Conservation (phyloP, 2,329 filamentous ascomycete species). For the Paramyrothecium roridum region DNA sequence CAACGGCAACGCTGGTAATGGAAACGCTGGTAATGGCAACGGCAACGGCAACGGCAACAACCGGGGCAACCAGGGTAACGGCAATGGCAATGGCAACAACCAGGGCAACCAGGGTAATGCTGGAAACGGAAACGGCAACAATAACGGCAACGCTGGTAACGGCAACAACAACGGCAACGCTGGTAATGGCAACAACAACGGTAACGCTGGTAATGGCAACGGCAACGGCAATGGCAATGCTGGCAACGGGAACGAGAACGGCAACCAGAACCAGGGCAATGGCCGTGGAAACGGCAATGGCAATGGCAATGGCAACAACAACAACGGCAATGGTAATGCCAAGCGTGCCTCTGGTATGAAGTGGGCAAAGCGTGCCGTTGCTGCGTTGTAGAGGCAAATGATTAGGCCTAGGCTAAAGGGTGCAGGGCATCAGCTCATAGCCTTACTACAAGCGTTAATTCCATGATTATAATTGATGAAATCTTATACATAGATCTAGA, state of each 20-base stretch:
- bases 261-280: background rate
- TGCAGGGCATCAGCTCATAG: background rate
- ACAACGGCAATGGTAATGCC: background rate
- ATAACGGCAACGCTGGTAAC: conserved; percentile 6
- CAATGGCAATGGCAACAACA: conserved; percentile 6
- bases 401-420: background rate
- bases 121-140: background rate
- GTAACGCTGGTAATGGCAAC: conserved; percentile 4
- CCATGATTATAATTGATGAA: conserved; percentile 1
- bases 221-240: conserved; percentile 5
- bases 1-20: conserved; percentile 4
- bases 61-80: no score
- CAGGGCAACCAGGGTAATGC: no score
- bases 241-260: conserved; percentile 3
- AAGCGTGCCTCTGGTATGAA: background rate
- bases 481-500: background rate
- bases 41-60: conserved; percentile 4
- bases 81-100: conserved; percentile 11
- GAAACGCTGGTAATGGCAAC: conserved; percentile 2
- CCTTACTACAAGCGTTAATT: background rate
- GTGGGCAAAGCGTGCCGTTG: background rate
- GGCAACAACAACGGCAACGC: conserved; percentile 8
- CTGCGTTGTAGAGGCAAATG: background rate
- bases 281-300: conserved; percentile 1
- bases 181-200: background rate